Percentiles rank a stretch among this genome's conserved stretches.
phyloP scores from a whole-genome alignment of 345 rosid species.

The Toxicodendron radicans region DNA sequence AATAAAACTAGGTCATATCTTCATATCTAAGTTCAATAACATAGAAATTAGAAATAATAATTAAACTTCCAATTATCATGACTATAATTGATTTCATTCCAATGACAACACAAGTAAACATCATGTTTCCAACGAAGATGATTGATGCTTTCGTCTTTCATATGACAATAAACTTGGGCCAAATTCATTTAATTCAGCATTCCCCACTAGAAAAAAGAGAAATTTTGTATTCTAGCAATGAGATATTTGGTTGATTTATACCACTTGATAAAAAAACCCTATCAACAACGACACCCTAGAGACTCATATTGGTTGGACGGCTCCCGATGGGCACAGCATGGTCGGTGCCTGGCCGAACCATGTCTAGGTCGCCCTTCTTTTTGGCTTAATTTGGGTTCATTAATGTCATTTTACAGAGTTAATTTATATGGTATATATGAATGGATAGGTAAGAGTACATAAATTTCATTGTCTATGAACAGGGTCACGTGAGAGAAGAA shows the following conservation, averaged over 20 bases:
- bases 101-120: neutral
- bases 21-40: no score
- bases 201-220: conserved; percentile 9
- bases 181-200: neutral
- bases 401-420: neutral
- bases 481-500: neutral
- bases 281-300: conserved; percentile 1
- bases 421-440: neutral
- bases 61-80: no score
- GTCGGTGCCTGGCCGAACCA: conserved; percentile 9
- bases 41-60: no score
- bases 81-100: neutral
- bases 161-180: neutral
- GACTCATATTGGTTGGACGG: conserved; percentile 11
- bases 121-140: conserved; percentile 3
- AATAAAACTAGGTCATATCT: no score
- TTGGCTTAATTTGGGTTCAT: neutral
- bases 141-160: neutral
- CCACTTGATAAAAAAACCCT: neutral
- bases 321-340: neutral
- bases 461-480: neutral
- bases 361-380: neutral
- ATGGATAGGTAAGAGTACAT: neutral
- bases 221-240: conserved; percentile 10
- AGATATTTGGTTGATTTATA: neutral